Percentiles rank a stretch among this genome's conserved stretches.
These are phyloP conservation scores for Termitomyces sp. DNA, from an alignment of 768 basidiomycete species.

Conservation along the genomic window DNA sequence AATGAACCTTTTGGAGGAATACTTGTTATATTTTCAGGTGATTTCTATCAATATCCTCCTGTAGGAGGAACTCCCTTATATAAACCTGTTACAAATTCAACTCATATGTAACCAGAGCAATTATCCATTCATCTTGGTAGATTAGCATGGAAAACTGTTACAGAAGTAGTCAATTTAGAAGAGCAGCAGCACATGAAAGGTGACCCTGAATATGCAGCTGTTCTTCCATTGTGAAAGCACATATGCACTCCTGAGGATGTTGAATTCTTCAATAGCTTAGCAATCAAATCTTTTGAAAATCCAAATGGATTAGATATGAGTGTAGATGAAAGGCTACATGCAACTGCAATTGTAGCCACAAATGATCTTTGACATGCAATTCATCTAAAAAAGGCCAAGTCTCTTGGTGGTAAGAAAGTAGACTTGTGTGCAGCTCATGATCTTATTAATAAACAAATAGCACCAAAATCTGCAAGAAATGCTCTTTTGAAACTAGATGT, in stretches of 20 bases:
- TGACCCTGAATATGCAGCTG: not conserved
- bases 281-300: not conserved
- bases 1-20: conserved; percentile 27
- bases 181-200: conserved; percentile 1
- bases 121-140: not conserved
- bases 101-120: not conserved
- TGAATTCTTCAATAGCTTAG: too few relatives aligned
- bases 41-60: conserved; percentile 31
- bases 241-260: too few relatives aligned
- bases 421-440: not conserved
- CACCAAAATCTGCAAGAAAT: not conserved
- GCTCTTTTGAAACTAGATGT: not conserved
- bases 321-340: not conserved
- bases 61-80: conserved; percentile 26
- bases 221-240: conserved; percentile 7
- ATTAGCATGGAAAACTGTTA: not conserved
- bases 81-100: conserved; percentile 10
- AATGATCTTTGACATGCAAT: not conserved
- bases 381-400: not conserved
- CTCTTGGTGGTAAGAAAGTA: not conserved
- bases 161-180: not conserved
- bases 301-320: conserved; percentile 13
- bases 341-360: not conserved
- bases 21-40: conserved; percentile 27
- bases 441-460: not conserved